Conservation (phyloP, 345 rosid species). For the Abelmoschus esculentus region DNA sequence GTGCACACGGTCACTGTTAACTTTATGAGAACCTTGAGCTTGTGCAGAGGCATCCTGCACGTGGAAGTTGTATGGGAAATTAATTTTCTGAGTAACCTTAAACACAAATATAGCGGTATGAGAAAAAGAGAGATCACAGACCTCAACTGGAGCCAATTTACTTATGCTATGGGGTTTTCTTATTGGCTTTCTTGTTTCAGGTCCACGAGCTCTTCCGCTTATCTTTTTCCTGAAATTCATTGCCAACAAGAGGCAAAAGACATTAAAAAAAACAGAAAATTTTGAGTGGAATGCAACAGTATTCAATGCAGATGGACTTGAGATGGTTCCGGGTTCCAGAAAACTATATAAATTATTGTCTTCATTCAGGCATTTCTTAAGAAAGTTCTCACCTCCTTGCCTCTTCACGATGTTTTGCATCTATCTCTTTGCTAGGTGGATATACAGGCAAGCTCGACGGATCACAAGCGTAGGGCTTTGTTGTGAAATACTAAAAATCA, state of each 20-base stretch:
- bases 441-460: slow-evolving; percentile 84
- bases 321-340: not conserved
- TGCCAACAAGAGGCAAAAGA: not conserved
- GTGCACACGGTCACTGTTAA: slow-evolving; percentile 18
- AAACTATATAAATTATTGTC: not conserved
- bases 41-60: slow-evolving; percentile 51
- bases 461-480: slow-evolving; percentile 85
- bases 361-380: not conserved
- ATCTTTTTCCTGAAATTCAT: slow-evolving; percentile 63
- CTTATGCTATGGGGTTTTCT: slow-evolving; percentile 46
- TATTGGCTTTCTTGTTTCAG: slow-evolving; percentile 58
- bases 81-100: not conserved
- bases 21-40: slow-evolving; percentile 28
- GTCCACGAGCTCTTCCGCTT: slow-evolving; percentile 50
- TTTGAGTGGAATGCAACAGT: not conserved
- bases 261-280: not conserved
- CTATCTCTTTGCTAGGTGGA: slow-evolving; percentile 94
- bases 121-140: slow-evolving; percentile 20
- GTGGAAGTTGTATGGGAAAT: slow-evolving; percentile 6
- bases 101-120: not conserved
- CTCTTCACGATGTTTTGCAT: slow-evolving; percentile 78
- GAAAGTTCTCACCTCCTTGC: slow-evolving; percentile 47
- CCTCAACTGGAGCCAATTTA: slow-evolving; percentile 77
- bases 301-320: not conserved
- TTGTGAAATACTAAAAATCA: slow-evolving; percentile 64